Conservation (phyloP, 2,329 filamentous ascomycete genomes). For the Aureobasidium pullulans region DNA sequence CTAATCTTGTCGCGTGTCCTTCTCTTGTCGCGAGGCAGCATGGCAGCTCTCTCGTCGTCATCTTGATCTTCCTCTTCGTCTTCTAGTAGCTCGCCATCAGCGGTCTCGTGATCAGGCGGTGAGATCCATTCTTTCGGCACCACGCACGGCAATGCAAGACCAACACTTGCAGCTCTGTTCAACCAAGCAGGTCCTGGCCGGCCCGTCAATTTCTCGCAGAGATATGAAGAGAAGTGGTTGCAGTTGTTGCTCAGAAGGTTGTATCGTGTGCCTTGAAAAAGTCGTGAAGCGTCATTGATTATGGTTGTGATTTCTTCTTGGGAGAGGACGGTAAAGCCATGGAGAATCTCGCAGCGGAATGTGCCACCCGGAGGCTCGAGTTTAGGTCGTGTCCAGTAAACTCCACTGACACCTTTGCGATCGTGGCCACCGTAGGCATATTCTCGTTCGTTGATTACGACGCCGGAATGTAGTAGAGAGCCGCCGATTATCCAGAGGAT, state of each 20-base stretch:
- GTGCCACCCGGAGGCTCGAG: slow-evolving; percentile 69
- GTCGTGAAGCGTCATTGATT: slow-evolving; percentile 57
- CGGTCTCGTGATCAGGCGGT: slow-evolving; percentile 66
- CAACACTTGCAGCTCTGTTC: slow-evolving; percentile 77
- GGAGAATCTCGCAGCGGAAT: slow-evolving; percentile 66
- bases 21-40: slow-evolving; percentile 24
- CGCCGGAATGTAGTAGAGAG: slow-evolving; percentile 72
- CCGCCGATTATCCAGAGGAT: slow-evolving; percentile 71
- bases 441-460: slow-evolving; percentile 72
- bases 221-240: slow-evolving; percentile 77
- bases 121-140: slow-evolving; percentile 77
- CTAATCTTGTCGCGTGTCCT: slow-evolving; percentile 20
- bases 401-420: slow-evolving; percentile 61
- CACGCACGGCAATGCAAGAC: slow-evolving; percentile 71
- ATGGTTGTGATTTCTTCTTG: slow-evolving; percentile 63
- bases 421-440: slow-evolving; percentile 83
- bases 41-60: slow-evolving; percentile 46
- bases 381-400: slow-evolving; percentile 69
- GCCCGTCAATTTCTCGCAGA: slow-evolving; percentile 67
- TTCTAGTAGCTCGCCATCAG: slow-evolving; percentile 61
- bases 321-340: slow-evolving; percentile 68
- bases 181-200: slow-evolving; percentile 66
- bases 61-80: slow-evolving; percentile 49
- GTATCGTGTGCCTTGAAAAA: slow-evolving; percentile 69
- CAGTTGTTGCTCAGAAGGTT: slow-evolving; percentile 79